These are phyloP conservation scores for Phaseolus lunatus DNA, from an alignment of 306 rosid genomes.

Conservation along the genomic window DNA sequence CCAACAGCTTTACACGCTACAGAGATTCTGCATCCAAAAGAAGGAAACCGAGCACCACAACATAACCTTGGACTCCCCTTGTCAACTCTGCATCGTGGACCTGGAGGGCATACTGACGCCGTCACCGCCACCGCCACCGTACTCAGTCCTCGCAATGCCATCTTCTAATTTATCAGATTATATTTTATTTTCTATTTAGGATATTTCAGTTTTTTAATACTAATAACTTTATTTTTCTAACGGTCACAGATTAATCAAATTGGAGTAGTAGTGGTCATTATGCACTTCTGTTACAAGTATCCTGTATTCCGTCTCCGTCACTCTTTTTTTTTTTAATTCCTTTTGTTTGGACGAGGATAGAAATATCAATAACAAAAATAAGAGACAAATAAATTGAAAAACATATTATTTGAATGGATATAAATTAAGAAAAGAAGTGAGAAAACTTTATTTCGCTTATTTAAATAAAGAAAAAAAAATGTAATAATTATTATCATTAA, in stretches of 20 bases:
- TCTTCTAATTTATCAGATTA: slow-evolving; percentile 13
- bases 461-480: no score
- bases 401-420: no score
- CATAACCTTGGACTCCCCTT: slow-evolving; percentile 15
- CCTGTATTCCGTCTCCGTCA: background rate
- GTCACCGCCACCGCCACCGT: slow-evolving; percentile 31
- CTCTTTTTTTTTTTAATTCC: no score
- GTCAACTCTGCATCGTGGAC: slow-evolving; percentile 18
- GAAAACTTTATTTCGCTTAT: no score
- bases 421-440: no score
- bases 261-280: background rate
- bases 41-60: slow-evolving; percentile 3
- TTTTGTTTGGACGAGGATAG: no score
- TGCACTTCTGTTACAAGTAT: background rate
- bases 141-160: slow-evolving; percentile 49
- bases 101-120: slow-evolving; percentile 23
- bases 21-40: slow-evolving; percentile 30
- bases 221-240: background rate
- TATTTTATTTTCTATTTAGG: background rate
- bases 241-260: background rate
- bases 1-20: slow-evolving; percentile 65
- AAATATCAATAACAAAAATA: no score
- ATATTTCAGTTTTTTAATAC: background rate
- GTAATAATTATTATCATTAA: no score
- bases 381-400: no score